Evolutionary conservation across 1,139 yeast genomes (phyloP).

Genomic region (Yamadazyma dushanensis): DNA sequence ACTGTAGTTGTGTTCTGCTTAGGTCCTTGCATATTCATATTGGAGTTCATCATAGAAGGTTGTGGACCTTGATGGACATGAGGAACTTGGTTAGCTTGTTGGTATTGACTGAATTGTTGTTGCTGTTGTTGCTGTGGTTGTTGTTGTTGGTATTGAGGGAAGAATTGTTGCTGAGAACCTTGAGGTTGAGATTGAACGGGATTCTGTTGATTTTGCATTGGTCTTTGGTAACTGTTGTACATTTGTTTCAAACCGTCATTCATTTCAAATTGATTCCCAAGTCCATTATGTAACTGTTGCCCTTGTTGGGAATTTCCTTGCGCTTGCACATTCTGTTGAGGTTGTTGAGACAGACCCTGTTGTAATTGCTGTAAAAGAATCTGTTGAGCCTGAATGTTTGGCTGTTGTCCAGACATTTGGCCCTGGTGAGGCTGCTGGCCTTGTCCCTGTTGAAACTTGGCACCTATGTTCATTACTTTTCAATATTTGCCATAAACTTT

Average conservation of each 20-base stretch:
- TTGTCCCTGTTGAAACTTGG: conserved; percentile 34
- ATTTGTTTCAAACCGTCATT: conserved; percentile 31
- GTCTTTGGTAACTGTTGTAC: conserved; percentile 30
- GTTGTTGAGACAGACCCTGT: conserved; percentile 32
- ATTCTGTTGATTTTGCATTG: conserved; percentile 10
- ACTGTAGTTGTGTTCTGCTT: conserved; percentile 37
- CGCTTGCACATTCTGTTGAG: conserved; percentile 9
- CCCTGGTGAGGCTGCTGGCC: conserved; percentile 7
- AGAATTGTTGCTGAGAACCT: conserved; percentile 19
- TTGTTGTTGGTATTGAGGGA: conserved; percentile 18
- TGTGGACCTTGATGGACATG: conserved; percentile 21
- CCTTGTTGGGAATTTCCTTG: conserved; percentile 11
- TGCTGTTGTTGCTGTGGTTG: conserved; percentile 20
- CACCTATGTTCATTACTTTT: conserved; percentile 30
- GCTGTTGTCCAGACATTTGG: conserved; percentile 27
- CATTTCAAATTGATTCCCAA: conserved; percentile 20
- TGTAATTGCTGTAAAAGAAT: conserved; percentile 47
- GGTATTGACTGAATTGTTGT: conserved; percentile 21
- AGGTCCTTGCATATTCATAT: conserved; percentile 24
- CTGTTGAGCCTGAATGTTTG: conserved; percentile 45
- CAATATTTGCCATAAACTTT: too few species aligned
- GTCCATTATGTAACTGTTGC: conserved; percentile 6
- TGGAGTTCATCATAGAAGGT: conserved; percentile 10
- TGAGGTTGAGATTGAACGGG: conserved; percentile 21
- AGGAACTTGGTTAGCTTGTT: conserved; percentile 25